A percentile compares a stretch with the other conserved stretches of the same genome.
Conservation (phyloP, 179 eudicot genomes). For the Heliamphora ciliata region DNA sequence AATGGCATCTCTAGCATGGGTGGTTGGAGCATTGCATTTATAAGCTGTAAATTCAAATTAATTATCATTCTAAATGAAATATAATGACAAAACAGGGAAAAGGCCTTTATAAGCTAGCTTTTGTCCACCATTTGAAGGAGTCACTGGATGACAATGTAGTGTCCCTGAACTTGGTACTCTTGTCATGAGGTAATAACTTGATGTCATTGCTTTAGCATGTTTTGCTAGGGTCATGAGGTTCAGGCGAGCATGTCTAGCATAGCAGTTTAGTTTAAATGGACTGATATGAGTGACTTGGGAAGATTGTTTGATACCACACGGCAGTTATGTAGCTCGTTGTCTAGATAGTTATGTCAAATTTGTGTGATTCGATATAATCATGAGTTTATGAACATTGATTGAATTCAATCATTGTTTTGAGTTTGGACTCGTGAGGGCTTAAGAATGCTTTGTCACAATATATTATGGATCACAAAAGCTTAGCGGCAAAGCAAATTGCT, state of each 20-base stretch:
- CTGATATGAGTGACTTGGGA: background rate
- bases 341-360: background rate
- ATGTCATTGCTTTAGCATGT: background rate
- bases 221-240: background rate
- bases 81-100: too few relatives aligned
- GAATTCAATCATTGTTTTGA: background rate
- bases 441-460: background rate
- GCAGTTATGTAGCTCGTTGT: background rate
- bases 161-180: background rate
- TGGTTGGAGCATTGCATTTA: too few relatives aligned
- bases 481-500: too few relatives aligned
- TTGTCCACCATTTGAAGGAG: background rate
- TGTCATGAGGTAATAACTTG: background rate
- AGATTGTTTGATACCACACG: background rate
- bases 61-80: too few relatives aligned
- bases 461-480: too few relatives aligned
- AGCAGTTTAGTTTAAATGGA: background rate
- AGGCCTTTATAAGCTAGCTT: too few relatives aligned
- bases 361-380: background rate
- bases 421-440: background rate
- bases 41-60: too few relatives aligned
- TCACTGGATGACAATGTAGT: background rate
- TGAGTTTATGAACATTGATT: background rate
- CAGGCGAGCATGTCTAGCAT: background rate
- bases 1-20: too few relatives aligned